Evolutionary conservation across 345 rosid species (phyloP).

Genomic region (Kandelia obovata): DNA sequence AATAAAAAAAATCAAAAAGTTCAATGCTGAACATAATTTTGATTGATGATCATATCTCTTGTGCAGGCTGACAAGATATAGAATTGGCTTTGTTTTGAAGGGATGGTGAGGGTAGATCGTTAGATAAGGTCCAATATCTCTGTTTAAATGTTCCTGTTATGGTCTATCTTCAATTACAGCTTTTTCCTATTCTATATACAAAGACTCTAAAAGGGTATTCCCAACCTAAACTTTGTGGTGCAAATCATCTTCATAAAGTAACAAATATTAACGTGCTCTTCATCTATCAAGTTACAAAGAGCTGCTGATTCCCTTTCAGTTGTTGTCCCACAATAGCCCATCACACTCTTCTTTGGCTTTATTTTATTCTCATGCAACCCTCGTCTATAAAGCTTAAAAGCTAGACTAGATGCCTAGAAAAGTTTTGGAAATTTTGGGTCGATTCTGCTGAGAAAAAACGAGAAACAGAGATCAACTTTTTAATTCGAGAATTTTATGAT

Average conservation of each 20-base stretch:
- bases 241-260: not conserved
- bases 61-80: conserved; percentile 14
- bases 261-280: not conserved
- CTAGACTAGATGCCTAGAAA: no score
- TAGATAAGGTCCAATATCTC: not conserved
- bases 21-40: not conserved
- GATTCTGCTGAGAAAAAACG: no score
- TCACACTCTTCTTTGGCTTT: not conserved
- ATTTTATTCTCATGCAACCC: no score
- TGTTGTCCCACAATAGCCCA: not conserved
- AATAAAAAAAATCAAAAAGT: no score
- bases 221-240: not conserved
- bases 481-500: no score
- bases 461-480: no score
- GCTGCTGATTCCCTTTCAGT: conserved; percentile 5
- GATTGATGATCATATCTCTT: not conserved
- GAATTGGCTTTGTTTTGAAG: not conserved
- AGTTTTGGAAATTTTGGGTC: no score
- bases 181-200: not conserved
- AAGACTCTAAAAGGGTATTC: not conserved
- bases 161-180: not conserved
- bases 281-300: conserved; percentile 6
- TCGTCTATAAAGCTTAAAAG: no score
- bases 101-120: no score
- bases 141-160: not conserved